Evolutionary conservation across 192 early-diverging fungal species (phyloP).

Genomic region (Radiomyces spectabilis): DNA sequence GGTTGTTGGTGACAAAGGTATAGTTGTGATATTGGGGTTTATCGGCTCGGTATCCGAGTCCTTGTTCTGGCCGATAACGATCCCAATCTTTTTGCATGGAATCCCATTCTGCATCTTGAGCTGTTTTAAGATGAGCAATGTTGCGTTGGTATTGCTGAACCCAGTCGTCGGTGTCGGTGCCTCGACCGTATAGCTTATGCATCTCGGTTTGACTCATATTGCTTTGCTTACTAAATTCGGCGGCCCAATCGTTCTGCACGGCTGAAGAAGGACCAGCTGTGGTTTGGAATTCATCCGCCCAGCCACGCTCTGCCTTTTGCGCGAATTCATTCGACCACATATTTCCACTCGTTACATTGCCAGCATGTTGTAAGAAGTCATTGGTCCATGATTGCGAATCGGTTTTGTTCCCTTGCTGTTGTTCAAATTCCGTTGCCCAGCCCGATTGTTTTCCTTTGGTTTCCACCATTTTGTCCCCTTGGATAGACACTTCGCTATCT

Average conservation of each 20-base stretch:
- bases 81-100: conserved; percentile 69
- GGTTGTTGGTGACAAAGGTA: conserved; percentile 69
- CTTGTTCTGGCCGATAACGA: conserved; percentile 23
- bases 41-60: conserved; percentile 40
- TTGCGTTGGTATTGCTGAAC: conserved; percentile 61
- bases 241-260: conserved; percentile 1
- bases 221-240: conserved; percentile 4
- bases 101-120: conserved; percentile 63
- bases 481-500: conserved; percentile 81
- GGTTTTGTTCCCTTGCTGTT: background rate
- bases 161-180: conserved; percentile 56
- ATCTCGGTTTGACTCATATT: background rate
- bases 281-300: conserved; percentile 14
- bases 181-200: conserved; percentile 4
- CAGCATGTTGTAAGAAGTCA: conserved; percentile 15
- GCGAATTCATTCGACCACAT: conserved; percentile 25
- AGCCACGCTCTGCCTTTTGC: conserved; percentile 11
- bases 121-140: conserved; percentile 55
- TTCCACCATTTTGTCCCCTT: conserved; percentile 83
- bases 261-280: background rate
- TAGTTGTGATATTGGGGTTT: conserved; percentile 63
- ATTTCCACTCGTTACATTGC: conserved; percentile 6
- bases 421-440: conserved; percentile 30
- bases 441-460: conserved; percentile 4
- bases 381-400: conserved; percentile 3